A percentile compares a stretch with the other conserved stretches of the same genome.
phyloP scores from a whole-genome alignment of 2,329 filamentous ascomycete species.

The Pseudogymnoascus sp. region DNA sequence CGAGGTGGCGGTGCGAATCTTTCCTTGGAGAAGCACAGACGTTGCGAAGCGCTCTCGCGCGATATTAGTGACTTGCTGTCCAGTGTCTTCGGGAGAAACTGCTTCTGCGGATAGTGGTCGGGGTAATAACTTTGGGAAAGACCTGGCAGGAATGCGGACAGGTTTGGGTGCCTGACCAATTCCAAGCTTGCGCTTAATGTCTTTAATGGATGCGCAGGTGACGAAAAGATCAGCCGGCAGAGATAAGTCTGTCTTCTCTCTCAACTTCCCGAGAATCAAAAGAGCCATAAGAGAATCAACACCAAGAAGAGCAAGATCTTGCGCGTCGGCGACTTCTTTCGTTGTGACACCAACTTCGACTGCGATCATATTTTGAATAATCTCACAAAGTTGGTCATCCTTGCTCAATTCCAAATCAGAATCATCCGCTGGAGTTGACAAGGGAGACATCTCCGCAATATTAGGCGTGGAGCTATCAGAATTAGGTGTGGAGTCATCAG shows the following conservation, averaged over 20 bases:
- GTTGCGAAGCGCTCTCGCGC: slow-evolving; percentile 30
- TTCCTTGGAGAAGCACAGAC: slow-evolving; percentile 39
- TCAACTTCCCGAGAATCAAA: slow-evolving; percentile 46
- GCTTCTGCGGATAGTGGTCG: slow-evolving; percentile 12
- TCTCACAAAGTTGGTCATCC: slow-evolving; percentile 39
- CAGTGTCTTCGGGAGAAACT: neutral
- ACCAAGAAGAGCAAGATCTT: slow-evolving; percentile 48
- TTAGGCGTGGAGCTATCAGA: slow-evolving; percentile 31
- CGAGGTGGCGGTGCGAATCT: slow-evolving; percentile 38
- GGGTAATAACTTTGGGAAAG: slow-evolving; percentile 11
- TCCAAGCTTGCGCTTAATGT: slow-evolving; percentile 58
- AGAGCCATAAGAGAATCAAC: slow-evolving; percentile 54
- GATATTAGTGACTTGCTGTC: slow-evolving; percentile 32
- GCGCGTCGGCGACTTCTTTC: slow-evolving; percentile 50
- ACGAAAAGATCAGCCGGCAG: slow-evolving; percentile 55
- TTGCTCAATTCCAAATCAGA: slow-evolving; percentile 44
- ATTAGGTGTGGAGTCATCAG: slow-evolving; percentile 2
- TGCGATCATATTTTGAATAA: slow-evolving; percentile 60
- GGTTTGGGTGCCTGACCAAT: slow-evolving; percentile 29
- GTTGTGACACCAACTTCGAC: slow-evolving; percentile 64
- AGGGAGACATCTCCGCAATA: slow-evolving; percentile 40
- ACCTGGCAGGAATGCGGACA: slow-evolving; percentile 31
- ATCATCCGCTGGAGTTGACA: slow-evolving; percentile 47
- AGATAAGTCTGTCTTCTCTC: slow-evolving; percentile 45
- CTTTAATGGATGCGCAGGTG: slow-evolving; percentile 54